Percentiles rank a stretch among this genome's conserved stretches.
Evolutionary conservation across 441 rosid species (phyloP).

Genomic region (Adansonia rubrostipa): DNA sequence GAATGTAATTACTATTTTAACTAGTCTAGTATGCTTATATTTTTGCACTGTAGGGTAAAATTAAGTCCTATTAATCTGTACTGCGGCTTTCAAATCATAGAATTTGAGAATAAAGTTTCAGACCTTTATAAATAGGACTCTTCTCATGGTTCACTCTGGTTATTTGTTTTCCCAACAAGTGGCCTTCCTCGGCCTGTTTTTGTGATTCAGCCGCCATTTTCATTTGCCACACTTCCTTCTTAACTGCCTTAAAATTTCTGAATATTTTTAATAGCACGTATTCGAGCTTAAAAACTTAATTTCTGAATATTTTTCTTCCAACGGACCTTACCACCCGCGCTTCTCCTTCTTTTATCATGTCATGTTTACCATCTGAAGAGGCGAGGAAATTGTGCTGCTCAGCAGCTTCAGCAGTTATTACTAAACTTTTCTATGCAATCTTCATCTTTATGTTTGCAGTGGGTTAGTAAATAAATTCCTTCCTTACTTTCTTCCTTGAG

Average conservation of each 20-base stretch:
- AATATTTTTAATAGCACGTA: neutral
- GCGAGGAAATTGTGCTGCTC: conserved; percentile 23
- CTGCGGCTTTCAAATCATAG: neutral
- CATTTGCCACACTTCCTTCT: neutral
- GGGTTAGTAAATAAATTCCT: conserved; percentile 30
- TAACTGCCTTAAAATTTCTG: neutral
- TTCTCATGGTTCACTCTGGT: neutral
- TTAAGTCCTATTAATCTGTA: too few relatives aligned
- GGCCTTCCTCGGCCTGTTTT: neutral
- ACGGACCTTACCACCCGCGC: conserved; percentile 21
- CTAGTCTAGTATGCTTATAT: neutral
- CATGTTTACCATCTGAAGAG: conserved; percentile 26
- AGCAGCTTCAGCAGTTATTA: conserved; percentile 29
- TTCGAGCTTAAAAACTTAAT: neutral
- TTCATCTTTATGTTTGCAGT: conserved; percentile 35
- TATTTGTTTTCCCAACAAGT: neutral
- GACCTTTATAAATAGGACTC: neutral
- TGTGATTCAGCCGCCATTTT: conserved; percentile 9
- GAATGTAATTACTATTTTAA: neutral
- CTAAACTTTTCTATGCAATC: conserved; percentile 32
- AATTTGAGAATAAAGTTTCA: neutral
- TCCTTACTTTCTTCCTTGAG: neutral
- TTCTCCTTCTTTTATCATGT: conserved; percentile 16
- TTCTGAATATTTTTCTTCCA: neutral
- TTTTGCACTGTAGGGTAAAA: too few relatives aligned